These are phyloP conservation scores for Nakazawaea ambrosiae DNA, from an alignment of 805 yeast species.

Conservation along the genomic window DNA sequence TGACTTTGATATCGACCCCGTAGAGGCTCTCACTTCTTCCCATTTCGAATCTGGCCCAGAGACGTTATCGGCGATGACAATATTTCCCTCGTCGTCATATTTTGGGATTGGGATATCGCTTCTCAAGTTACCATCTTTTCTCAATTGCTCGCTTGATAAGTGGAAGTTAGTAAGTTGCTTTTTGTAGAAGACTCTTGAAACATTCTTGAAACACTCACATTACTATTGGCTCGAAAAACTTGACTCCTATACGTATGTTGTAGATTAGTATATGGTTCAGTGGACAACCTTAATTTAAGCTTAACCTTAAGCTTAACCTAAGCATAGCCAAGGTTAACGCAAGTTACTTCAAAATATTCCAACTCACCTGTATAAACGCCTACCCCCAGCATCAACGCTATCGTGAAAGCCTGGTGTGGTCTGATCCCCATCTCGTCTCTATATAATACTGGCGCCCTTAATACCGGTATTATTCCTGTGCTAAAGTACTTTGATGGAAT, in stretches of 20 bases:
- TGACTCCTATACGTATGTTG: slow-evolving; percentile 32
- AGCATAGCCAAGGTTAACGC: too few species aligned
- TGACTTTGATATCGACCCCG: too few species aligned
- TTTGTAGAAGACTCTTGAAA: too few species aligned
- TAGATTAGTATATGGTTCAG: neutral
- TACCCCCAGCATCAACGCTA: slow-evolving; percentile 21
- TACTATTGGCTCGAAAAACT: slow-evolving; percentile 69
- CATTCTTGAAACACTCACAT: slow-evolving; percentile 44
- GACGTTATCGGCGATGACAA: slow-evolving; percentile 16
- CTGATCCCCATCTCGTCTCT: slow-evolving; percentile 13
- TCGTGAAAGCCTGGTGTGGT: slow-evolving; percentile 17
- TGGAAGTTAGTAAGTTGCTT: neutral
- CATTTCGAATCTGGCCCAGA: neutral
- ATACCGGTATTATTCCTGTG: too few species aligned
- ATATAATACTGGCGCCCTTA: too few species aligned
- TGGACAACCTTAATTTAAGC: too few species aligned
- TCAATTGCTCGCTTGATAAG: slow-evolving; percentile 56
- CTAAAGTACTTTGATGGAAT: too few species aligned
- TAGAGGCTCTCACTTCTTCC: neutral
- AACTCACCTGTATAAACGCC: slow-evolving; percentile 38
- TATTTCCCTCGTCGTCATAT: slow-evolving; percentile 38
- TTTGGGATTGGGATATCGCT: slow-evolving; percentile 51
- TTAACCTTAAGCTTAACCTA: too few species aligned
- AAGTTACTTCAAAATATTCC: too few species aligned
- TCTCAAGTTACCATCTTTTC: slow-evolving; percentile 60